These are phyloP conservation scores for Syzygium oleosum DNA, from an alignment of 345 rosid genomes.

Conservation along the genomic window DNA sequence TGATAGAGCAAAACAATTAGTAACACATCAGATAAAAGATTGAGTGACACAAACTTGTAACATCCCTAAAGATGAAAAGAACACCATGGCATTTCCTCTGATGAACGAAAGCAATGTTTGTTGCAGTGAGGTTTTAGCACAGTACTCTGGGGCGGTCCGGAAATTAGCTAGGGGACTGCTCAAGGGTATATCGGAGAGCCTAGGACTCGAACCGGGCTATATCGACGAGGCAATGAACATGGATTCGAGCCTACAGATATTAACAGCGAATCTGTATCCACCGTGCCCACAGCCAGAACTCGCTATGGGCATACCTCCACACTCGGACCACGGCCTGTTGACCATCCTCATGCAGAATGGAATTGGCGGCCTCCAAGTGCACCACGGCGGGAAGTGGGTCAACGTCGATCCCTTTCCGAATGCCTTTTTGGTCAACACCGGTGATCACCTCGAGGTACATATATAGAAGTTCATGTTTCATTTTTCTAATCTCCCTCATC, in stretches of 20 bases:
- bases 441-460: constrained; percentile 4
- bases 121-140: constrained; percentile 17
- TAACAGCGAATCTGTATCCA: constrained; percentile 28
- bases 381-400: constrained; percentile 34
- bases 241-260: constrained; percentile 18
- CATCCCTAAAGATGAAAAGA: not conserved
- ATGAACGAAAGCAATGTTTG: not conserved
- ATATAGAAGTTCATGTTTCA: not conserved
- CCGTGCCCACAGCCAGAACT: constrained; percentile 43
- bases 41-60: not conserved
- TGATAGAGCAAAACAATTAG: not conserved
- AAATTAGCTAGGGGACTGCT: constrained; percentile 21
- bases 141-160: constrained; percentile 17
- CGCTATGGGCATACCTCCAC: constrained; percentile 43
- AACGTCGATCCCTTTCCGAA: constrained; percentile 12
- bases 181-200: constrained; percentile 32
- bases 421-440: constrained; percentile 28
- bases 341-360: constrained; percentile 35
- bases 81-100: not conserved
- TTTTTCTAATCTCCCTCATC: not conserved
- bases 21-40: not conserved
- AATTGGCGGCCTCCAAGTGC: constrained; percentile 32
- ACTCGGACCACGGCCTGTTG: constrained; percentile 41
- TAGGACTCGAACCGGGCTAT: constrained; percentile 27
- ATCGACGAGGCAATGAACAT: constrained; percentile 17